Evolutionary conservation across 106 monocot species (phyloP).

Genomic region (Dioscorea dumetorum): DNA sequence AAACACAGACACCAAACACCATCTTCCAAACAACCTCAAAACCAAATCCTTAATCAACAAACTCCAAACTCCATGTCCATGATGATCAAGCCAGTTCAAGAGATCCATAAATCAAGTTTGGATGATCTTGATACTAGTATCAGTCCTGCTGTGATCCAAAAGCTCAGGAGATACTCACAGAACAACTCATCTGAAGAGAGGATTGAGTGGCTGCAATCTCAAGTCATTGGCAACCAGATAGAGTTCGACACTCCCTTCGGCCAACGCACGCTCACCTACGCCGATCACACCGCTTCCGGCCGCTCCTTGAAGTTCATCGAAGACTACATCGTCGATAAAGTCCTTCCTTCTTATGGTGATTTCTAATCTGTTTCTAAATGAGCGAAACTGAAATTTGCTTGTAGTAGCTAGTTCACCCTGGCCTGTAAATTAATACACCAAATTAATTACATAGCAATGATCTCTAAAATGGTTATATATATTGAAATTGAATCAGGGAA

Average conservation of each 20-base stretch:
- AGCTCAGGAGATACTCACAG: background rate
- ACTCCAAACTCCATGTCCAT: too few relatives aligned
- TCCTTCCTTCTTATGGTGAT: constrained; percentile 48
- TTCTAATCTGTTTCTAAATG: too few relatives aligned
- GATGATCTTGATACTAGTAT: background rate
- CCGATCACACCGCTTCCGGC: constrained; percentile 45
- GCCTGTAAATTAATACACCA: background rate
- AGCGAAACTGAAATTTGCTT: too few relatives aligned
- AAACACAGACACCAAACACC: too few relatives aligned
- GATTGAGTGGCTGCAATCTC: constrained; percentile 25
- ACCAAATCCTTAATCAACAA: too few relatives aligned
- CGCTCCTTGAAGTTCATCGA: constrained; percentile 30
- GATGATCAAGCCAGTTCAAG: background rate
- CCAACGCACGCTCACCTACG: constrained; percentile 27
- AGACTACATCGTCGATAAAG: constrained; percentile 26
- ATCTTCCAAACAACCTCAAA: too few relatives aligned
- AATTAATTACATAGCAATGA: too few relatives aligned
- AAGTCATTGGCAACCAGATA: constrained; percentile 26
- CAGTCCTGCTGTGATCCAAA: background rate
- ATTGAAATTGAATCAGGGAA: constrained; percentile 15
- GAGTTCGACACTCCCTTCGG: constrained; percentile 37
- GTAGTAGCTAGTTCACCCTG: too few relatives aligned
- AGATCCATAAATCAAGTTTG: background rate
- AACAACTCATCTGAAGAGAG: background rate
- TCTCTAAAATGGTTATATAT: too few relatives aligned